Conservation (phyloP, 169 alveolate genomes). For the Plasmodium vinckei region DNA sequence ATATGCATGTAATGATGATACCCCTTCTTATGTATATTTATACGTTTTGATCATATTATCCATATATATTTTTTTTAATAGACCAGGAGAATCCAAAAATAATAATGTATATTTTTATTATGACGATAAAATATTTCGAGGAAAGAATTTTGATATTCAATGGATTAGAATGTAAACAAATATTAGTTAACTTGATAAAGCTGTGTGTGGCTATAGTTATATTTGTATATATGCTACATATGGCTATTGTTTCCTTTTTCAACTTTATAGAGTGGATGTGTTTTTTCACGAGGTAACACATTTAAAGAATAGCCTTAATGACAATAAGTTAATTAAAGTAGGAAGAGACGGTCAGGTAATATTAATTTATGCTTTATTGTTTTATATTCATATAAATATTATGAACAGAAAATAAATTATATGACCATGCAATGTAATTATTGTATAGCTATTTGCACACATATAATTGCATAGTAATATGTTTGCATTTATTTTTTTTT, state of each 20-base stretch:
- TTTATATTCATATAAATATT: not conserved
- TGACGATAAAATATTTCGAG: constrained; percentile 78
- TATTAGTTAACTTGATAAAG: not conserved
- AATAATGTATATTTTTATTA: constrained; percentile 74
- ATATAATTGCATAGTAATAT: not conserved
- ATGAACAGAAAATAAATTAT: not conserved
- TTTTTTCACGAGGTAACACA: constrained; percentile 78
- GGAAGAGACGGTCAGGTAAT: constrained; percentile 84
- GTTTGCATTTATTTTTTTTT: not conserved
- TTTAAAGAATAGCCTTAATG: constrained; percentile 78
- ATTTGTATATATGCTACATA: not conserved
- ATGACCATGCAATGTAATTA: not conserved
- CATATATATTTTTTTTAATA: constrained; percentile 18
- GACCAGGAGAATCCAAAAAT: constrained; percentile 81
- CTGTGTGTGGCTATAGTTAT: not conserved
- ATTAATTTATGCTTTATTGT: not conserved
- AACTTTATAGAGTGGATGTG: constrained; percentile 75
- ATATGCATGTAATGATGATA: not conserved
- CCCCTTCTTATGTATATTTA: not conserved
- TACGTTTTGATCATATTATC: not conserved
- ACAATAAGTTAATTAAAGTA: constrained; percentile 77
- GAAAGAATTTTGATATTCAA: constrained; percentile 80
- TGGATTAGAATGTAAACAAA: constrained; percentile 79
- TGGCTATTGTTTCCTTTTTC: not conserved
- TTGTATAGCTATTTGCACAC: not conserved